Evolutionary conservation across 2,329 filamentous ascomycete species (phyloP).

Genomic region (Alternaria sp.): DNA sequence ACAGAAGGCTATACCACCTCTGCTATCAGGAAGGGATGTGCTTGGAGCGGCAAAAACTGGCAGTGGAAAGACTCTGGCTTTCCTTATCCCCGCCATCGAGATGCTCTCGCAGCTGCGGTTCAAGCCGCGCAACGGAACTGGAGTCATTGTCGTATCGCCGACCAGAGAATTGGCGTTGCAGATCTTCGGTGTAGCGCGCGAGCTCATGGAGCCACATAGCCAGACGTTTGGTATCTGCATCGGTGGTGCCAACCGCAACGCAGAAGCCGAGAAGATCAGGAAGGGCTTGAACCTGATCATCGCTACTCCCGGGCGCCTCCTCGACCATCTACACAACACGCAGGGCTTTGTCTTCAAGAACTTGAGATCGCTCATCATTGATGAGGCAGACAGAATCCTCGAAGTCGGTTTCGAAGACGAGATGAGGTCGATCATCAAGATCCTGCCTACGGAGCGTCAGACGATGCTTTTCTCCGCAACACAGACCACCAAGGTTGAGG

Average conservation of each 20-base stretch:
- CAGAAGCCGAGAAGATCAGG: constrained; percentile 89
- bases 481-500: constrained; percentile 98
- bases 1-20: constrained; percentile 81
- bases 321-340: constrained; percentile 94
- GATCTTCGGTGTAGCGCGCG: constrained; percentile 87
- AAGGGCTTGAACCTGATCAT: constrained; percentile 96
- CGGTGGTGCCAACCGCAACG: constrained; percentile 87
- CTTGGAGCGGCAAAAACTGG: constrained; percentile 95
- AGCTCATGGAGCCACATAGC: constrained; percentile 92
- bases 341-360: constrained; percentile 91
- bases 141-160: constrained; percentile 83
- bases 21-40: constrained; percentile 85
- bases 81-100: constrained; percentile 92
- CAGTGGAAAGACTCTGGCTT: constrained; percentile 93
- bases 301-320: constrained; percentile 87
- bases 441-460: constrained; percentile 78
- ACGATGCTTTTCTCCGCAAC: constrained; percentile 99
- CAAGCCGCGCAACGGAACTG: constrained; percentile 86
- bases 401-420: constrained; percentile 99
- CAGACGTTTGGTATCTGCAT: constrained; percentile 96
- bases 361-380: constrained; percentile 87
- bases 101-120: constrained; percentile 89
- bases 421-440: constrained; percentile 95
- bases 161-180: constrained; percentile 11
- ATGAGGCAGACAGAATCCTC: constrained; percentile 94